Evolutionary conservation across 2,329 filamentous ascomycete species (phyloP), one percentile per base, ranked within the genome.

Genomic region (Claviceps lovelessii): DNA sequence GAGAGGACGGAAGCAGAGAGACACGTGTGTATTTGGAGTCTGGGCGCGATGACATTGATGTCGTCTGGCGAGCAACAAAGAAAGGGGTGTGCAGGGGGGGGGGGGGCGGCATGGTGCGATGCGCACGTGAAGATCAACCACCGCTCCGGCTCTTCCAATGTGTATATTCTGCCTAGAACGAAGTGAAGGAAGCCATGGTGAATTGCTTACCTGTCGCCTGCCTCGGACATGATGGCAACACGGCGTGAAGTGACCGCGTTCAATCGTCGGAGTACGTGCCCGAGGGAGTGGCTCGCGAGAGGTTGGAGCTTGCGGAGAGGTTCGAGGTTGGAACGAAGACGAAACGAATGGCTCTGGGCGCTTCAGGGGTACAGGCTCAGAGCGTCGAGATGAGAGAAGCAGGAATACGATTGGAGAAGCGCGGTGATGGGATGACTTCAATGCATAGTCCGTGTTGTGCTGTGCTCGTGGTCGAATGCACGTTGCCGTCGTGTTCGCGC

Each of bases 181-280:
- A 47, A 53, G 51, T 23, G 5, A 35, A 45, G 17, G 13, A 48
- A 19, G 29, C 7, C 39, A 31, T 10, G 45, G 41, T 37, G 8
- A 45, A 1, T 11, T 48, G 56, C 60, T 52, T 60, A 68, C 66
- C 60, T 63, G 15, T 67, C 64, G 54, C 63, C 63, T 41, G 64
- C 58, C 44, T 68, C 65, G 37, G 66, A 64, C 66, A 68, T 68
- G 60, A 67, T 67, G 60, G 58, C 49, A 46, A 52, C 53, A 41
- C 17, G n/a, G 23, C 15, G 49, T 44, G 47, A 29, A 42, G 51
- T 35, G 53, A 23, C 6, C 39, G 44, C 39, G 17, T 35, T 17
- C 45, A 39, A 28, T 46, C 19, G 45, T 23, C 53, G 11, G 19
- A 47, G 51, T 37, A 19, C 37, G 42, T 37, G 44, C 44, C 29